phyloP scores from a whole-genome alignment of 1,139 yeast species.

The Groenewaldozyma sp. region DNA sequence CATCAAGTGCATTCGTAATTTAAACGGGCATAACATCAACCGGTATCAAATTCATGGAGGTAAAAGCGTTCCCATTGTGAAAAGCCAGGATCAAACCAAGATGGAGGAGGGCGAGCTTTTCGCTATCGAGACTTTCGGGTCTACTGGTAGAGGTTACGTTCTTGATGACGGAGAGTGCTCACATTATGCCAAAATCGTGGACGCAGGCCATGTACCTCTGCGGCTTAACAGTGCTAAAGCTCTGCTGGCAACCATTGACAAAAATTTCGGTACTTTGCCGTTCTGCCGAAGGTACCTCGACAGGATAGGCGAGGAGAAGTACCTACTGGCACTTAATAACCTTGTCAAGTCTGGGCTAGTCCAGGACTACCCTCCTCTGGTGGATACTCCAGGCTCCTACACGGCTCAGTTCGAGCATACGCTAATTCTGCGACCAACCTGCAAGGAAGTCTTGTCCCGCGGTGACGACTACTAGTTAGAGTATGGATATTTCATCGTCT shows the following conservation, averaged over 20 bases:
- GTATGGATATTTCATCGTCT: no score
- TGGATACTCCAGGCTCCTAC: slow-evolving; percentile 73
- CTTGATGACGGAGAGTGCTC: slow-evolving; percentile 84
- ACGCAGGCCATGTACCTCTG: slow-evolving; percentile 43
- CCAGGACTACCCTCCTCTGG: slow-evolving; percentile 94
- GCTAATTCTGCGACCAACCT: slow-evolving; percentile 77
- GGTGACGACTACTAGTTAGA: slow-evolving; percentile 73
- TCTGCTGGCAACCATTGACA: slow-evolving; percentile 58
- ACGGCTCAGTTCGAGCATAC: slow-evolving; percentile 98
- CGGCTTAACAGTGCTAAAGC: slow-evolving; percentile 57
- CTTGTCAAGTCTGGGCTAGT: slow-evolving; percentile 80
- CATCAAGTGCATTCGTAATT: slow-evolving; percentile 79
- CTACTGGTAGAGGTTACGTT: slow-evolving; percentile 92
- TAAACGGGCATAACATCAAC: slow-evolving; percentile 88
- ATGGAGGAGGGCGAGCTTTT: slow-evolving; percentile 99
- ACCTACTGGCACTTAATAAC: slow-evolving; percentile 78
- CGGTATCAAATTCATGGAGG: slow-evolving; percentile 87
- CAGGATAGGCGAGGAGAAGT: slow-evolving; percentile 83
- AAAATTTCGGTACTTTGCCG: slow-evolving; percentile 86
- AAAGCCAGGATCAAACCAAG: slow-evolving; percentile 86
- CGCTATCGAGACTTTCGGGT: slow-evolving; percentile 97
- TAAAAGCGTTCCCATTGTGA: slow-evolving; percentile 91
- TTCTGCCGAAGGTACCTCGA: slow-evolving; percentile 95
- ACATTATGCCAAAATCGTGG: slow-evolving; percentile 67
- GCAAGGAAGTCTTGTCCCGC: slow-evolving; percentile 87